Evolutionary conservation across 805 yeast species (phyloP), one percentile per base, ranked within the genome.

Genomic region (Torulaspora microellipsoides): DNA sequence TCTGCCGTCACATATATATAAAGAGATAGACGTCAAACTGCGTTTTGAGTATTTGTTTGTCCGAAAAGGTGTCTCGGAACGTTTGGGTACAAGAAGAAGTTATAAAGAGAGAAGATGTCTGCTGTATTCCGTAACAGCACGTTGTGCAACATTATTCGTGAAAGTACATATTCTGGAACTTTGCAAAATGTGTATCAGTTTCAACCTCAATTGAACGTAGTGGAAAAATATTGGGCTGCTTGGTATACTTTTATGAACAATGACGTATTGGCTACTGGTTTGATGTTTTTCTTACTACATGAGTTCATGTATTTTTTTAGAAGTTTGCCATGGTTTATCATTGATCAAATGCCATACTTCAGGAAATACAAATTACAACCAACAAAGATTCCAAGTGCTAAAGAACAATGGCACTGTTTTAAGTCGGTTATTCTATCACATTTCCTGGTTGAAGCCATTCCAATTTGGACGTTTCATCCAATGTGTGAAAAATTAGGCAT

Each of bases 401-500:
- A 73, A 60, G 95, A 89, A 68, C 96, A 89, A 63, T 81, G 95
- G 89, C 89, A 84, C 64, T 89, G 97, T 64, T 72, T 85, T 55
- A 83, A 84, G 64, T 70, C 83, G 15, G 96, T 89, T 27, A 67
- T 90, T 44, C 75, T 78, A 33, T 83, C 90, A 3, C 97, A 89
- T 68, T 80, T 87, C 62, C 66, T 89, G 47, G 93, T 89, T 37
- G 97, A 89, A 71, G 95, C 95, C 3, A 71, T 91, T 48, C 96
- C 96, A 37, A 90, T 89, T 53, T 89, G 95, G 95, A 81, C 86
- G 33, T 89, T 89, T 78, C 96, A 89, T 65, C 93, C 95, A 41
- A 67, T 89, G 55, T 85, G 95, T 69, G 77, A 80, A 55, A 70
- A 72, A 56, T 74, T 89, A 49, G 91, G 91, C 44, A 83, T 90